Base-by-base conservation (phyloP, 1,139 yeast species). In the Kodamaea ohmeri region DNA sequence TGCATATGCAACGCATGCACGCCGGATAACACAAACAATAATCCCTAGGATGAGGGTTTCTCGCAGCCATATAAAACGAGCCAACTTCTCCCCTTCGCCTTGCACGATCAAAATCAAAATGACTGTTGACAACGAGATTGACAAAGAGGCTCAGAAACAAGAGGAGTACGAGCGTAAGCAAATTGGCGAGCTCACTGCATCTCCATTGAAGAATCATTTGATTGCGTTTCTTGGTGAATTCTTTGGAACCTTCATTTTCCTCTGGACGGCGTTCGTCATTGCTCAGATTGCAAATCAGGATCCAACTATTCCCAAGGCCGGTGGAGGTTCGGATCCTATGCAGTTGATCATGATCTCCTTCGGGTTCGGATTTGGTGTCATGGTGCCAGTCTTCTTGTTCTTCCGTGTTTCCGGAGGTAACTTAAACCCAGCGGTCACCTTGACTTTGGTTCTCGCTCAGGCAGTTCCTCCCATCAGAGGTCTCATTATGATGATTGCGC, bases 351-450 rank as follows among this genome's bases (percentile, higher is more conserved):
- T 86, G 89, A 88, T 88, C 54, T 69, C 95, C 3, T 74, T 84
- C 40, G 96, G 96, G 52, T 88, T 88, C 64, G 96, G 96, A 44
- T 84, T 86, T 55, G 82, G 89, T 50, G 88, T 88, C 42, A 78
- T 84, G 79, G 80, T 83, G 52, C 77, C 78, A 46, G 86, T 85
- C 36, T 81, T 83, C 58, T 68, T 82, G 56, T 82, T 86, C 54
- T 84, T 76, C 65, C 79, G 90, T 61, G 76, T 87, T 45, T 83
- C 94, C 36, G 96, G 96, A 56, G 96, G 95, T 67, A 86, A 86
- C 64, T 75, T 87, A 58, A 88, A 88, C 67, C 96, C 96, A 8
- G 90, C 95, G 36, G 96, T 88, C 35, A 82, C 95, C 25, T 67
- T 86, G 38, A 69, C 92, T 25, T 68, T 87, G 56, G 73, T 80